Evolutionary conservation across 2,329 filamentous ascomycete genomes (phyloP).

Genomic region (Penicillium sumatraense): DNA sequence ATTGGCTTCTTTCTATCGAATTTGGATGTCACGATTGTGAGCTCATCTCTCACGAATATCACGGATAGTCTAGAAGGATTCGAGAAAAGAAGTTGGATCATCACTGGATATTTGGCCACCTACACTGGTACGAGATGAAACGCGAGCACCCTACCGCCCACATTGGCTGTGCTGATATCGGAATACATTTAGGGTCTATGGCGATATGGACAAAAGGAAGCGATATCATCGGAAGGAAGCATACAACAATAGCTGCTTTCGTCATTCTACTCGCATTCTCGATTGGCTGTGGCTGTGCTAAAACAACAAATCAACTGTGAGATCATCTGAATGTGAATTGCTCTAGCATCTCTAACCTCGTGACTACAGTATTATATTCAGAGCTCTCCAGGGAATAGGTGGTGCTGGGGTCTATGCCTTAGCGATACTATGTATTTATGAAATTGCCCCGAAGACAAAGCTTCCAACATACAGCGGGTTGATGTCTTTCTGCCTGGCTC

Average conservation of each 20-base stretch:
- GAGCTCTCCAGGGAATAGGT: slow-evolving; percentile 39
- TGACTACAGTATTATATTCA: slow-evolving; percentile 33
- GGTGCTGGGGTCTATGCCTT: slow-evolving; percentile 37
- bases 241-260: slow-evolving; percentile 26
- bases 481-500: slow-evolving; percentile 27
- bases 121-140: slow-evolving; percentile 33
- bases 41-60: slow-evolving; percentile 40
- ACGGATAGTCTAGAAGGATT: slow-evolving; percentile 39
- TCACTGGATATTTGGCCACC: slow-evolving; percentile 41
- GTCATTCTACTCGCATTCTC: slow-evolving; percentile 38
- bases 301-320: slow-evolving; percentile 37
- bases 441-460: slow-evolving; percentile 32
- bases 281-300: slow-evolving; percentile 34
- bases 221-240: slow-evolving; percentile 39
- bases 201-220: slow-evolving; percentile 39
- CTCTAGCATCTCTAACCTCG: background rate
- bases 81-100: slow-evolving; percentile 39
- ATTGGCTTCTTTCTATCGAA: slow-evolving; percentile 38
- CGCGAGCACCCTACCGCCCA: background rate
- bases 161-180: background rate
- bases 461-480: slow-evolving; percentile 29
- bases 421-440: slow-evolving; percentile 33
- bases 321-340: too few relatives aligned
- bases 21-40: slow-evolving; percentile 41
- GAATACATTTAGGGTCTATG: slow-evolving; percentile 29